phyloP scores from a whole-genome alignment of 768 basidiomycete species.

The Crassisporium funariophilum region DNA sequence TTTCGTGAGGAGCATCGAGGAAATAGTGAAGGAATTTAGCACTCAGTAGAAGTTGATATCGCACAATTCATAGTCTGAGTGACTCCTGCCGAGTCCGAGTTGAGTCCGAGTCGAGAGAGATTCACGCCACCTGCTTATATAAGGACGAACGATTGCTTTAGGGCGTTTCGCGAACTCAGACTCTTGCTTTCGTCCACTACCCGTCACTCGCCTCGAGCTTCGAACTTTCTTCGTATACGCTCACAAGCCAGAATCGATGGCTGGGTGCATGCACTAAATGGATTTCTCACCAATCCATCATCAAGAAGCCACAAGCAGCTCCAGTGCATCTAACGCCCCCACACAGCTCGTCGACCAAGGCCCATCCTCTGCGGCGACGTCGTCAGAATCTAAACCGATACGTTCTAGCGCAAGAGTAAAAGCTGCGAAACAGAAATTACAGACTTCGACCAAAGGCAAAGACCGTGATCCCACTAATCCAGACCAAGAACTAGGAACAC shows the following conservation, averaged over 20 bases:
- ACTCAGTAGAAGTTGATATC: slow-evolving; percentile 18
- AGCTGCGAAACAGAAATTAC: slow-evolving; percentile 72
- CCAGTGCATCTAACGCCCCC: slow-evolving; percentile 54
- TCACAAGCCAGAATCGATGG: slow-evolving; percentile 69
- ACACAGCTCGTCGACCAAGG: slow-evolving; percentile 43
- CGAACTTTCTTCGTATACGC: slow-evolving; percentile 32
- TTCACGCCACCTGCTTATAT: slow-evolving; percentile 50
- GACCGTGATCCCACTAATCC: slow-evolving; percentile 48
- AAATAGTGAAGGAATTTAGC: slow-evolving; percentile 48
- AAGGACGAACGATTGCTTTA: slow-evolving; percentile 40
- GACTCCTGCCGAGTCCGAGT: slow-evolving; percentile 8
- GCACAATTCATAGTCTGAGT: no score
- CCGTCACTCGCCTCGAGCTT: slow-evolving; percentile 32
- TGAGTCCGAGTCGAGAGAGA: slow-evolving; percentile 8
- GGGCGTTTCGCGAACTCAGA: slow-evolving; percentile 36
- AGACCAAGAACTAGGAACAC: slow-evolving; percentile 32
- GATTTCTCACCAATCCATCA: slow-evolving; percentile 78
- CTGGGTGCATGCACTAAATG: slow-evolving; percentile 89
- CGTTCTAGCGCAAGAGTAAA: slow-evolving; percentile 79
- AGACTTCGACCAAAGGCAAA: slow-evolving; percentile 55
- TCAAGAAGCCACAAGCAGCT: slow-evolving; percentile 72
- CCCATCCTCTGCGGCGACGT: slow-evolving; percentile 33
- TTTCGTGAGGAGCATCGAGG: slow-evolving; percentile 68
- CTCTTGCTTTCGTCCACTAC: slow-evolving; percentile 33
- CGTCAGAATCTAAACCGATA: slow-evolving; percentile 56